These are phyloP conservation scores for Halenospora varia DNA, from an alignment of 495 filamentous ascomycete species.

Conservation along the genomic window DNA sequence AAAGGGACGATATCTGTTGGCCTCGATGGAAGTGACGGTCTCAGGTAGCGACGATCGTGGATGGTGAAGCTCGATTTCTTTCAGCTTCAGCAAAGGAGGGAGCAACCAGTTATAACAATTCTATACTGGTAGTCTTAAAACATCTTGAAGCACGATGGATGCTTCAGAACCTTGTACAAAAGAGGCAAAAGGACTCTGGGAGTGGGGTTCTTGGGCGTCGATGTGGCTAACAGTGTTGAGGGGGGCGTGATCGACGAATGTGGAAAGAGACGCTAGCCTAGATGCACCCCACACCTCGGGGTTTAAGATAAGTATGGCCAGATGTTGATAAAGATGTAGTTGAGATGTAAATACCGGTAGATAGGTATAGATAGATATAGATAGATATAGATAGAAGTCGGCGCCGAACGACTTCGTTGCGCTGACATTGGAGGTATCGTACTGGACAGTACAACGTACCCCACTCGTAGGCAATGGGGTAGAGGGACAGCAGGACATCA, in stretches of 20 bases:
- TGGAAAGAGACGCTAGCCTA: background rate
- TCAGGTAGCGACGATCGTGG: too few relatives aligned
- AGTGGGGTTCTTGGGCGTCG: background rate
- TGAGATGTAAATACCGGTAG: background rate
- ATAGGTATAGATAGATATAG: background rate
- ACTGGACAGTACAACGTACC: background rate
- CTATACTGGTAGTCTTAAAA: too few relatives aligned
- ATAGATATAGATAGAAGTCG: background rate
- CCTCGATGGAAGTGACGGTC: too few relatives aligned
- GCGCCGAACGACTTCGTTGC: background rate
- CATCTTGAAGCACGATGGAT: too few relatives aligned
- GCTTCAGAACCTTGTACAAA: too few relatives aligned
- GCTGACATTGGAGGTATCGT: background rate
- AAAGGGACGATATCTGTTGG: too few relatives aligned
- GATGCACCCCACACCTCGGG: background rate
- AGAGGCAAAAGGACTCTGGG: constrained; percentile 6
- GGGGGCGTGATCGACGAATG: background rate
- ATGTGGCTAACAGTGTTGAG: background rate
- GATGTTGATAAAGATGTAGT: background rate
- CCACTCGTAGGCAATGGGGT: background rate
- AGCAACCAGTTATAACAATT: too few relatives aligned
- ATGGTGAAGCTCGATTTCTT: too few relatives aligned
- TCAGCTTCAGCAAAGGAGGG: too few relatives aligned
- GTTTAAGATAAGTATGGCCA: background rate
- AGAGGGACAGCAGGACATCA: background rate